These are phyloP conservation scores for Physcomitrellopsis africana DNA, from an alignment of 225 moss, liverwort and hornwort genomes.

Conservation along the genomic window DNA sequence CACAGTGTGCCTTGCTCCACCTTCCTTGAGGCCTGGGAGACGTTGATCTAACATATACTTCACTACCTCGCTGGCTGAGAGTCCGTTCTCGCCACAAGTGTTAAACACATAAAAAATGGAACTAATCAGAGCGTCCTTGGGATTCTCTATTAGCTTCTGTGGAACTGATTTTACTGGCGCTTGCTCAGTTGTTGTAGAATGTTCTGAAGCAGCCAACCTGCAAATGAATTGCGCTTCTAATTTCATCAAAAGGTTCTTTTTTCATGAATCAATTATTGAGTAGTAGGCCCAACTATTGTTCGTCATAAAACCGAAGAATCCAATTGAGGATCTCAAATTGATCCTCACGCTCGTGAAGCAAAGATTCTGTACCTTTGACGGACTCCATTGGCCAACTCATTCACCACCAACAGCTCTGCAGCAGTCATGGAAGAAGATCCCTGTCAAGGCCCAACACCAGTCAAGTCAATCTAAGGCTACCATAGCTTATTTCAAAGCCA, in stretches of 20 bases:
- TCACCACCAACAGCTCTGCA: slow-evolving; percentile 41
- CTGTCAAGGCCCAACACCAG: slow-evolving; percentile 5
- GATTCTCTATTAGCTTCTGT: slow-evolving; percentile 34
- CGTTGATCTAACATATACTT: slow-evolving; percentile 55
- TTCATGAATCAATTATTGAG: not conserved
- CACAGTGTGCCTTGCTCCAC: slow-evolving; percentile 55
- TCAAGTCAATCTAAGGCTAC: slow-evolving; percentile 1
- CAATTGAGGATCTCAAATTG: not conserved
- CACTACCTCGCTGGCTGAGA: slow-evolving; percentile 59
- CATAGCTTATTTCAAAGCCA: not conserved
- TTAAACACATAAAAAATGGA: slow-evolving; percentile 57
- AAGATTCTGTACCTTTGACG: slow-evolving; percentile 33
- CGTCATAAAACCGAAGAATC: not conserved
- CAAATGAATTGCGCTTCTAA: not conserved
- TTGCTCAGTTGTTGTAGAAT: slow-evolving; percentile 28
- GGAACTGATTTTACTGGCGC: slow-evolving; percentile 1
- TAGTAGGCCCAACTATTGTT: not conserved
- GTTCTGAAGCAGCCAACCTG: slow-evolving; percentile 40
- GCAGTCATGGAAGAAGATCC: slow-evolving; percentile 39
- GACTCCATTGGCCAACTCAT: slow-evolving; percentile 40
- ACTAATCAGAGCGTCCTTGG: slow-evolving; percentile 59
- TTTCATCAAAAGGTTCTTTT: not conserved
- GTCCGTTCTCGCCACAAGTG: slow-evolving; percentile 43
- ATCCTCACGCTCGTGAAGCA: not conserved
- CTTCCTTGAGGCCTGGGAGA: slow-evolving; percentile 58